Base-by-base conservation (phyloP, 2,329 filamentous ascomycete genomes). In the Arthroderma sp. region DNA sequence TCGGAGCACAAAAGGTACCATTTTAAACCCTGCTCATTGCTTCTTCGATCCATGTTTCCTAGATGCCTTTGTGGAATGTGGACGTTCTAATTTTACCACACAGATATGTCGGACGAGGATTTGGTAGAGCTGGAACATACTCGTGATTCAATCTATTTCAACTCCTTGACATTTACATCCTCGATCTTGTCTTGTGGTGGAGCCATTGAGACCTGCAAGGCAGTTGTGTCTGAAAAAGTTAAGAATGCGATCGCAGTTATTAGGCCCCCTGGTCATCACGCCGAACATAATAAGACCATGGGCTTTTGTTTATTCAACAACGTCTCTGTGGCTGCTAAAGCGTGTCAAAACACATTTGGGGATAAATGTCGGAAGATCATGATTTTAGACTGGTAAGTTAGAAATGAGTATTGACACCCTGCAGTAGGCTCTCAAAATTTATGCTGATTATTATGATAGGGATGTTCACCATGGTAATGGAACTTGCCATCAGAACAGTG, bases 281-380 rank as follows among this genome's bases (percentile, higher is more conserved):
- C 91, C 1, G 91, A 98, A 60, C 80, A 78, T 47, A 75, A 91
- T 55, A 72, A 80, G 32, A 77, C 89, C 1, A 91, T 94, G 74
- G 91, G 91, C 0, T 98, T 98, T 59, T 98, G 91, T 61, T 77
- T 96, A 48, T 96, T 96, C 68, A 95, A 98, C 68, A 98, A 98
- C 57, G 91, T 96, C 3, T 87, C 86, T 15, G 83, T 98, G 47
- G 89, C 88, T 1, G 82, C 87, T n/a, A 82, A 78, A 48, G 83
- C 88, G 8, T 95, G 88, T 59, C 87, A 94, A 60, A 69, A 74
- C 43, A 80, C 87, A 48, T 91, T 84, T 53, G 84, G 84, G 1
- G 77, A 89, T 3, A 68, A 68, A 6, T 95, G 89, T 58, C 80
- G 86, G 45, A 96, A 94, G 64, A 77, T 98, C 15, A 66, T 98